Evolutionary conservation across 202 grass and related monocot species (phyloP).

Genomic region (Carex arenaria): DNA sequence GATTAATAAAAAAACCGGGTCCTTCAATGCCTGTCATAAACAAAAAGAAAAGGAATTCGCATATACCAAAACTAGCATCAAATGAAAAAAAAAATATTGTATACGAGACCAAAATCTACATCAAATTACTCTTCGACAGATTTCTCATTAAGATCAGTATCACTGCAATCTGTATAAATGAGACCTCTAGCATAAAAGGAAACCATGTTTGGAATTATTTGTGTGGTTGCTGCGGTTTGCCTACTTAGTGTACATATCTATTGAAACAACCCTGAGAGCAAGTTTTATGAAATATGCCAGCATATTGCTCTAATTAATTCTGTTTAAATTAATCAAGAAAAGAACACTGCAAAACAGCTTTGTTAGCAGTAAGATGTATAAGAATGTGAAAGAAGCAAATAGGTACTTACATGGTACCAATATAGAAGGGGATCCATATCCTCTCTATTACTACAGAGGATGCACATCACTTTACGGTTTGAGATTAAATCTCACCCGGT

Average conservation of each 20-base stretch:
- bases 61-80: no score
- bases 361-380: no score
- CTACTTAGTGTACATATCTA: conserved; percentile 56
- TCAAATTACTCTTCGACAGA: neutral
- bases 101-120: no score
- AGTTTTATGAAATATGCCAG: neutral
- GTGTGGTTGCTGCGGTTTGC: conserved; percentile 55
- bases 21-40: no score
- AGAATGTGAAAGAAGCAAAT: neutral
- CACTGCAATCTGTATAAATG: neutral
- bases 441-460: no score
- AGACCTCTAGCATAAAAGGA: neutral
- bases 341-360: neutral
- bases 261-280: conserved; percentile 63
- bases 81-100: no score
- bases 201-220: conserved; percentile 31
- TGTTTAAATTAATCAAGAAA: neutral
- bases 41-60: no score
- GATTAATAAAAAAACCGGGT: no score
- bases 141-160: neutral
- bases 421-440: no score
- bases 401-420: conserved; percentile 37
- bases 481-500: no score
- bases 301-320: conserved; percentile 5
- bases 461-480: no score